Percentiles rank a stretch among this genome's conserved stretches.
Evolutionary conservation across 129 eudicot species (phyloP).

Genomic region (Arctium minus): DNA sequence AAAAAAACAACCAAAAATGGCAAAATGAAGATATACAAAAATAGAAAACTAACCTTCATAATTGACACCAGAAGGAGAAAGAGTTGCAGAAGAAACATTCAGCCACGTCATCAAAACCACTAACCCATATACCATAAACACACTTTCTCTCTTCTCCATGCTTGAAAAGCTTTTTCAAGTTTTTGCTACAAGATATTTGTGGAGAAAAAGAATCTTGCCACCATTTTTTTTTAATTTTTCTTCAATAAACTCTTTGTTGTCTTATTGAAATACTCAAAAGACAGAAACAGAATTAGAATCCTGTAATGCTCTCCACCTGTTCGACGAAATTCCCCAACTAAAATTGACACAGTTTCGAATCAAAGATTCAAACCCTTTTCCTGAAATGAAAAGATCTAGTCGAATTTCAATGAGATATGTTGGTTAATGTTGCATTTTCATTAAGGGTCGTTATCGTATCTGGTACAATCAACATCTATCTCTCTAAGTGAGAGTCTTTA

Average conservation of each 20-base stretch:
- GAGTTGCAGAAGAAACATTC: constrained; percentile 65
- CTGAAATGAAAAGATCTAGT: constrained; percentile 55
- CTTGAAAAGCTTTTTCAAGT: constrained; percentile 21
- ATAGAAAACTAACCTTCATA: constrained; percentile 67
- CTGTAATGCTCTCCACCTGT: constrained; percentile 26
- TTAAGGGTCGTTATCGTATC: constrained; percentile 22
- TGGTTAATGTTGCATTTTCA: neutral
- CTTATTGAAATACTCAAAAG: constrained; percentile 25
- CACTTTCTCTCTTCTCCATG: constrained; percentile 41
- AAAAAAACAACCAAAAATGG: neutral
- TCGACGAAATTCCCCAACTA: constrained; percentile 18
- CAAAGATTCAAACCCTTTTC: constrained; percentile 9
- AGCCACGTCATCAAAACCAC: constrained; percentile 46
- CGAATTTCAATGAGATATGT: constrained; percentile 11
- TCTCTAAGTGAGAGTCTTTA: constrained; percentile 12
- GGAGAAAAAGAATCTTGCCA: constrained; percentile 2
- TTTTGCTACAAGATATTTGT: constrained; percentile 19
- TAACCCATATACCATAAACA: constrained; percentile 33
- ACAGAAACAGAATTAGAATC: constrained; percentile 40
- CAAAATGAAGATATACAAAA: neutral
- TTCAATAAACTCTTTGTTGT: constrained; percentile 10
- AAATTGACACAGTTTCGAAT: constrained; percentile 1
- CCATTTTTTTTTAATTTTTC: constrained; percentile 2
- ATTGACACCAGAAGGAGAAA: constrained; percentile 96
- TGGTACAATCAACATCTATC: constrained; percentile 18